Base-by-base conservation (phyloP, 2,329 filamentous ascomycete genomes). In the Exophiala calicioides region DNA sequence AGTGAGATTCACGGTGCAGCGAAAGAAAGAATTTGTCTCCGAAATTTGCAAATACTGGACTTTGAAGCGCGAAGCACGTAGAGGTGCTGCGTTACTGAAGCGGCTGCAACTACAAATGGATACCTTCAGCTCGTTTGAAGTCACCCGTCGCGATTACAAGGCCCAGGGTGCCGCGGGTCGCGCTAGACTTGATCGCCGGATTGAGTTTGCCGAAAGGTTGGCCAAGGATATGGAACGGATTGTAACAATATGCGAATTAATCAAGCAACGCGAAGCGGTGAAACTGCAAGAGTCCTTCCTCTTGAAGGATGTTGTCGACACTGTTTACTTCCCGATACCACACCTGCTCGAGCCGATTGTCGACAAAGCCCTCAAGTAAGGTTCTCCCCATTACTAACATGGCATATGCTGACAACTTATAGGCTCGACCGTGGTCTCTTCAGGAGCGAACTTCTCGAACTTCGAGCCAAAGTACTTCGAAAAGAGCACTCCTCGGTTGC, bases 11-110 rank as follows among this genome's bases (percentile, higher is more conserved):
- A 81, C 81, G n/a, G 76, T 88, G 26, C 82, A 86, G 21, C 94
- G 93, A 64, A 82, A 90, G 41, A 95, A 94, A 63, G 55, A 60
- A 24, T 98, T 89, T 65, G 84, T 94, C 2, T 85, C 89, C 47
- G 91, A 96, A 66, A 88, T 88, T 2, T 97, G 91, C 71, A 90
- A 89, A 59, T 98, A 97, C 69, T 98, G 93, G 93, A 97, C 93
- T 0, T 69, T 98, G 54, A 98, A 98, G 71, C 82, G 93, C 45
- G 93, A 98, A 67, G 88, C 91, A 52, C 83, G 93, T 24, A 80
- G 93, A 48, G 93, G 93, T 35, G 93, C 93, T 21, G 89, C 93
- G 3, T 75, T 98, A 44, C 78, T 98, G 50, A 97, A 97, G 70
- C 83, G 93, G 26, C 76, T 98, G 15, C 93, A 98, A 65, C 72